phyloP scores from a whole-genome alignment of 345 rosid genomes.

The Gossypioides kirkii region DNA sequence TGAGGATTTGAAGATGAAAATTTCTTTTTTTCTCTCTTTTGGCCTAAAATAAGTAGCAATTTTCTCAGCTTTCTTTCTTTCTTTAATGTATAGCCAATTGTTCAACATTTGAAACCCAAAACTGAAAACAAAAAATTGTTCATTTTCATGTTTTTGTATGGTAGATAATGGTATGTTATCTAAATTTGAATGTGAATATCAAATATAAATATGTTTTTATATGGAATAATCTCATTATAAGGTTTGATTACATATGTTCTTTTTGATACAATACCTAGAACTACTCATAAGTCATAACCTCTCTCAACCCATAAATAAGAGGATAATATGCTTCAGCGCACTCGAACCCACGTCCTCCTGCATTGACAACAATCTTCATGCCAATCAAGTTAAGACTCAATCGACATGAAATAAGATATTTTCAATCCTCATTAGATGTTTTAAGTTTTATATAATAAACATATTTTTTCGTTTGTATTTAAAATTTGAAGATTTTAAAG shows the following conservation, averaged over 20 bases:
- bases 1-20: constrained; percentile 41
- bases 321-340: accelerated
- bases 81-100: background rate
- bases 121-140: background rate
- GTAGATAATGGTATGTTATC: background rate
- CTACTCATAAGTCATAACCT: accelerated
- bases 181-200: background rate
- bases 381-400: too few species aligned
- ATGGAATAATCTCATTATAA: too few species aligned
- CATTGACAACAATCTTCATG: too few species aligned
- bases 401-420: too few species aligned
- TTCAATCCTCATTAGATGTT: too few species aligned
- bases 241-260: accelerated
- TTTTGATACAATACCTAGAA: too few species aligned
- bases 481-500: too few species aligned
- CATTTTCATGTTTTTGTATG: background rate
- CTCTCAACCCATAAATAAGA: too few species aligned
- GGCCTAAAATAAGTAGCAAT: constrained; percentile 13
- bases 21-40: constrained; percentile 3
- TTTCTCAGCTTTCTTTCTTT: constrained; percentile 6
- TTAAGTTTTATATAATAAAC: too few species aligned
- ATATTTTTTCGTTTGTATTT: too few species aligned
- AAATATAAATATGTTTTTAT: too few species aligned
- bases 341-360: accelerated
- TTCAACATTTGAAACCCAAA: background rate